Base-by-base conservation (phyloP, 2,329 filamentous ascomycete genomes). In the Alternaria conjuncta region DNA sequence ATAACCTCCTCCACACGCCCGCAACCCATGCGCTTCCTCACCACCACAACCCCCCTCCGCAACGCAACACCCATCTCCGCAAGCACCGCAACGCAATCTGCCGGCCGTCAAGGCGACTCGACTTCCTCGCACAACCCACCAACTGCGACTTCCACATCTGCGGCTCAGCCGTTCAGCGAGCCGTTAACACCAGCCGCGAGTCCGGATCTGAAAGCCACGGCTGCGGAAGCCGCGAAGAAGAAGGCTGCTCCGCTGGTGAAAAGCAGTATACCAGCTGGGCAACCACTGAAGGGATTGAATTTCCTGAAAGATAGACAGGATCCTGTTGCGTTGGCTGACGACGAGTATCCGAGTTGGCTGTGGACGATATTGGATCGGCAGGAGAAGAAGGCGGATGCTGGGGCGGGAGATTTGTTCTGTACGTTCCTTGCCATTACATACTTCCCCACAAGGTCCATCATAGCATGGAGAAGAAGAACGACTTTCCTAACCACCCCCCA, bases 331-430 rank as follows among this genome's bases (percentile, higher is more conserved):
- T 79, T 89, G 72, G 84, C 89, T 32, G 93, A 96, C 71, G 84
- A 88, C 21, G 91, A 92, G 65, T 96, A 96, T 80, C 93, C 93
- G 4, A 84, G 84, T 23, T 96, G 93, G 93, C 80, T 96, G 65
- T 96, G 93, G 93, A 84, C 81, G 4, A 89, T 91, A 70, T 81
- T 96, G 59, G 86, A 89, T 55, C 83, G 80, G 72, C 82, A 87
- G 80, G 86, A 88, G 79, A 88, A 86, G 75, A 77, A 74, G 60
- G 75, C 82, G 3, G 86, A 81, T 4, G 86, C 84, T 11, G 85
- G 84, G 10, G 87, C 86, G 25, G 91, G 89, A 21, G 92, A 95
- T 82, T 86, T 94, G 71, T 96, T 93, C 79, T 94, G 92, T 95
- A 87, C 55, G 90, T 87, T 55, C 28, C 6, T 18, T 44, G 3